A percentile compares a stretch with the other conserved stretches of the same genome.
These are phyloP conservation scores for Daedaleopsis sinensis DNA, from an alignment of 768 basidiomycete species.

Conservation along the genomic window DNA sequence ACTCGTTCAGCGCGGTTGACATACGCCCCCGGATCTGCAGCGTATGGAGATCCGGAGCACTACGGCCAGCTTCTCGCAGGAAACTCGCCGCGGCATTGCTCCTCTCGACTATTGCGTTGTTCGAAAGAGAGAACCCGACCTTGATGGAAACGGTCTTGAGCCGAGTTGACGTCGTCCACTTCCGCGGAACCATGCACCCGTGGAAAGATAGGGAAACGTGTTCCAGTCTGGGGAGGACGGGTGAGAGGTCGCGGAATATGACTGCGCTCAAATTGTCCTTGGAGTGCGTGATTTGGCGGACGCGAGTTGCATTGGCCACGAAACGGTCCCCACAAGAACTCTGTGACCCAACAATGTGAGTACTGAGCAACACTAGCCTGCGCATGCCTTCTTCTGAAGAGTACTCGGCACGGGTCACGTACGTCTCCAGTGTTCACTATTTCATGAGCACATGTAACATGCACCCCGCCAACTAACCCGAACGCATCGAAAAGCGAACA, in stretches of 20 bases:
- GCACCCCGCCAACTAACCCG: neutral
- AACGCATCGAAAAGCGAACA: no score
- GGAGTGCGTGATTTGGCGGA: neutral
- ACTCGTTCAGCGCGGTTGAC: neutral
- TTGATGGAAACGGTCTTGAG: slow-evolving; percentile 9
- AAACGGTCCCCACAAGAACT: neutral
- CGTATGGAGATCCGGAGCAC: neutral
- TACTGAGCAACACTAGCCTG: no score
- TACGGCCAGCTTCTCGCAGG: slow-evolving; percentile 7
- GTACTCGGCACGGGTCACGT: no score
- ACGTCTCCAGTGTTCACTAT: no score
- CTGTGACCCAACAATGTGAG: no score
- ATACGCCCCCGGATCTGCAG: slow-evolving; percentile 2
- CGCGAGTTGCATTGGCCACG: neutral
- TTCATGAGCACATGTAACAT: no score
- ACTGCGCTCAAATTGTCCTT: neutral
- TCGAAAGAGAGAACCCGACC: neutral
- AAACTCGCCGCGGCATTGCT: slow-evolving; percentile 10
- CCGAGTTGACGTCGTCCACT: slow-evolving; percentile 5
- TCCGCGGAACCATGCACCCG: slow-evolving; percentile 9
- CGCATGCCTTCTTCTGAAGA: no score
- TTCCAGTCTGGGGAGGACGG: slow-evolving; percentile 8
- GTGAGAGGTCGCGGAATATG: neutral
- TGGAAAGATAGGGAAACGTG: slow-evolving; percentile 8
- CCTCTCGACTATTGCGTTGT: neutral